phyloP scores from a whole-genome alignment of 352 stramenopile species.

The Phytophthora parvispora region DNA sequence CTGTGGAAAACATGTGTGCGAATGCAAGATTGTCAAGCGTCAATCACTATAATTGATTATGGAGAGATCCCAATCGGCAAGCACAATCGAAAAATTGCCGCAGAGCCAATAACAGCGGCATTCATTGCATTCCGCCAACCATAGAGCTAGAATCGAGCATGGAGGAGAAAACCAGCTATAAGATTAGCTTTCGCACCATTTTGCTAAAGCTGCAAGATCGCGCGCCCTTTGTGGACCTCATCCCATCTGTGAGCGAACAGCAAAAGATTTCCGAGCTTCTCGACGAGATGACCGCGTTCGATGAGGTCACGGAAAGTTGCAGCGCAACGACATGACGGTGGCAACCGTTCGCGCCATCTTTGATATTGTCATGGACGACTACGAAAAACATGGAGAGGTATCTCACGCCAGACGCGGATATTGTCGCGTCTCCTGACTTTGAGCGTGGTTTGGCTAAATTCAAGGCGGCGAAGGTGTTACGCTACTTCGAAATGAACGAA shows the following conservation, averaged over 20 bases:
- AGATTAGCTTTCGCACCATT: too few relatives aligned
- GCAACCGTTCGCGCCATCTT: constrained; percentile 9
- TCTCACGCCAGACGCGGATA: background rate
- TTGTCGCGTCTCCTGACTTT: background rate
- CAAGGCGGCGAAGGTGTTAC: background rate
- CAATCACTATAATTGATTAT: too few relatives aligned
- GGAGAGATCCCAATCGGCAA: too few relatives aligned
- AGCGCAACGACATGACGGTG: constrained; percentile 9
- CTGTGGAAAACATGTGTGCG: too few relatives aligned
- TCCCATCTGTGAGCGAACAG: constrained; percentile 5
- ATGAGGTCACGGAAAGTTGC: constrained; percentile 4
- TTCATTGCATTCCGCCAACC: too few relatives aligned
- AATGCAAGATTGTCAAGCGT: too few relatives aligned
- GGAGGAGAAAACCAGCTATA: too few relatives aligned
- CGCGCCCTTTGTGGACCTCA: constrained; percentile 1
- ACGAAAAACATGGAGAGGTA: constrained; percentile 5
- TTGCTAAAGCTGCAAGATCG: too few relatives aligned
- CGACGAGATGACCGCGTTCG: constrained; percentile 17
- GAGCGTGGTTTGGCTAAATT: background rate
- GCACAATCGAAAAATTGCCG: too few relatives aligned
- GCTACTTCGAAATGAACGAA: background rate
- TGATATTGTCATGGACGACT: constrained; percentile 7
- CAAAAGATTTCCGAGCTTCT: background rate
- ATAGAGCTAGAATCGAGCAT: too few relatives aligned
- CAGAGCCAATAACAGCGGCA: too few relatives aligned